phyloP scores from a whole-genome alignment of 2,329 filamentous ascomycete species.

The Coniella vitis region DNA sequence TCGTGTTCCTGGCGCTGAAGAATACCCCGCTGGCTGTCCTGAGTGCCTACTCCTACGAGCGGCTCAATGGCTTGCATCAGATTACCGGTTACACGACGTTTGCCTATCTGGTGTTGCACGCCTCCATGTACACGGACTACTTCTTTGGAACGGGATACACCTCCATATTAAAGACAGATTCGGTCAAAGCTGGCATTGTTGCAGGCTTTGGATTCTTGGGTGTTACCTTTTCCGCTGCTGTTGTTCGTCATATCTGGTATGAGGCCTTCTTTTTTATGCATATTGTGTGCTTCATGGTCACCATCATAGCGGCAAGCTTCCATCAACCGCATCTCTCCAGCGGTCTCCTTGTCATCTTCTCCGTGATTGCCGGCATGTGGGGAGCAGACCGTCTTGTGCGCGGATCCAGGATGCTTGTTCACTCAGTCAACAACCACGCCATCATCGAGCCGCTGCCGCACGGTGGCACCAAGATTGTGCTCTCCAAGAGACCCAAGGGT shows the following conservation, averaged over 20 bases:
- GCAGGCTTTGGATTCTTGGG: constrained; percentile 39
- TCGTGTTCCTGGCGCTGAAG: constrained; percentile 49
- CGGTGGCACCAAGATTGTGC: constrained; percentile 47
- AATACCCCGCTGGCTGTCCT: constrained; percentile 51
- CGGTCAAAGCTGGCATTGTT: constrained; percentile 42
- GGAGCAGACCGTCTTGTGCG: constrained; percentile 43
- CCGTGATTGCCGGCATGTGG: constrained; percentile 42
- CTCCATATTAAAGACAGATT: constrained; percentile 27
- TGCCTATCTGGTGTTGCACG: constrained; percentile 38
- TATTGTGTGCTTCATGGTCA: constrained; percentile 40
- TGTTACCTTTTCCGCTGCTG: constrained; percentile 34
- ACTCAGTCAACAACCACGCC: constrained; percentile 44
- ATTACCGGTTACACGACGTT: constrained; percentile 45
- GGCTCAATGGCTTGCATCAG: constrained; percentile 51
- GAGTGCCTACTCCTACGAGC: constrained; percentile 50
- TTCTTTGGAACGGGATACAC: constrained; percentile 28
- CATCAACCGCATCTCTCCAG: constrained; percentile 41
- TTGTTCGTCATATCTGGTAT: constrained; percentile 43
- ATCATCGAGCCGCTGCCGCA: constrained; percentile 46
- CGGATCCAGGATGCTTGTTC: constrained; percentile 33
- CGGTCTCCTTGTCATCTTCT: constrained; percentile 35
- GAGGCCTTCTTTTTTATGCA: constrained; percentile 51
- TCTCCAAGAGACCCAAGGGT: constrained; percentile 40
- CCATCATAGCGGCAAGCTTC: constrained; percentile 40
- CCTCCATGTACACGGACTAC: constrained; percentile 33